A percentile compares a stretch with the other conserved stretches of the same genome.
Evolutionary conservation across 345 rosid genomes (phyloP).

Genomic region (Eucalyptus erythrocorys): DNA sequence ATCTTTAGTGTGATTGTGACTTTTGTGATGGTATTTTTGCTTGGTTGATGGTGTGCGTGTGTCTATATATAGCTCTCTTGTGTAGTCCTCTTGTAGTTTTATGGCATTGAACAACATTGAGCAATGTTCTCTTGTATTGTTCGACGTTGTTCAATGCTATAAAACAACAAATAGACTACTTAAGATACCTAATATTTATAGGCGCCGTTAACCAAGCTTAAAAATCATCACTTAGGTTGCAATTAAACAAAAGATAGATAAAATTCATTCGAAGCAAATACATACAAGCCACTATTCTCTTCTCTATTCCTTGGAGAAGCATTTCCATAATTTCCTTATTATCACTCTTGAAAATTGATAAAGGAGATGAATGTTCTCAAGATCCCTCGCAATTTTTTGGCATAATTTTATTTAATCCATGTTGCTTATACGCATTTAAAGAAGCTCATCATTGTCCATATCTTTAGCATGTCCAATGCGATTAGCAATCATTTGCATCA

Average conservation of each 20-base stretch:
- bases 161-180: not conserved
- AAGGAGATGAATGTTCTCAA: not conserved
- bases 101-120: not conserved
- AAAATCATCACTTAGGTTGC: not conserved
- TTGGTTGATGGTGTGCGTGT: not conserved
- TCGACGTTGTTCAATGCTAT: not conserved
- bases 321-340: not conserved
- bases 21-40: not conserved
- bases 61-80: not conserved
- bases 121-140: not conserved
- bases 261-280: not conserved
- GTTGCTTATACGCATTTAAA: not conserved
- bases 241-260: not conserved
- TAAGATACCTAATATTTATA: not conserved
- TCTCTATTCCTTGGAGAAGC: not conserved
- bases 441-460: not conserved
- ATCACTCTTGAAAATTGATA: not conserved
- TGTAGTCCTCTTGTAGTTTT: not conserved
- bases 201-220: not conserved
- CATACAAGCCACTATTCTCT: not conserved
- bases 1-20: not conserved
- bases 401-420: not conserved
- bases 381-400: not conserved
- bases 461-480: not conserved
- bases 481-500: not conserved